phyloP scores from a whole-genome alignment of 2,329 filamentous ascomycete species.

The Chaetomiaceae sp. region DNA sequence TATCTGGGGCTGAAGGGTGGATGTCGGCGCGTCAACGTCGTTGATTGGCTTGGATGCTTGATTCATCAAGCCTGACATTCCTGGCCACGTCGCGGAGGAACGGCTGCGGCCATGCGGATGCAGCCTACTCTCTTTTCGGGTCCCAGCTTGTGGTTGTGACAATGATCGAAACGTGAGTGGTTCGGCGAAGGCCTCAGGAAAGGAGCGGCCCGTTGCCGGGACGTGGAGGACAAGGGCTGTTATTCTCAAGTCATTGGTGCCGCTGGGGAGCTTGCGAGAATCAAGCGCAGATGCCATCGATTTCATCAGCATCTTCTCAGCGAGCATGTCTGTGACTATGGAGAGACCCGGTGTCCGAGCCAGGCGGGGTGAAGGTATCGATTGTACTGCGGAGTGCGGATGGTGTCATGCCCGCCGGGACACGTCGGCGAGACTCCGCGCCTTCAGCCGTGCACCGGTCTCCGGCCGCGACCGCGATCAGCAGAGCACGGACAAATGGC shows the following conservation, averaged over 20 bases:
- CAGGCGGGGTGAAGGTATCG: too few species aligned
- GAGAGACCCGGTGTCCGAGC: too few species aligned
- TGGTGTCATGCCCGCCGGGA: too few species aligned
- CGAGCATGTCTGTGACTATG: too few species aligned
- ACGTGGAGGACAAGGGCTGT: background rate
- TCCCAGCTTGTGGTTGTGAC: background rate
- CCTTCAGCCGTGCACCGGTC: too few species aligned
- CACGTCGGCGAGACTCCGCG: too few species aligned
- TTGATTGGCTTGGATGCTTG: conserved; percentile 15
- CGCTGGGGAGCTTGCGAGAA: too few species aligned
- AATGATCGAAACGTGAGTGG: background rate
- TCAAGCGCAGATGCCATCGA: too few species aligned
- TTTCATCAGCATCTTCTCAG: too few species aligned
- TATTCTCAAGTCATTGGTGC: background rate
- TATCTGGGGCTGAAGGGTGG: conserved; percentile 2
- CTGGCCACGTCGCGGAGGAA: conserved; percentile 21
- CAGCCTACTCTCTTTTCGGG: conserved; percentile 8
- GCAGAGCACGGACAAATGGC: too few species aligned
- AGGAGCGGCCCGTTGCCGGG: background rate
- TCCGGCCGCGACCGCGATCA: too few species aligned
- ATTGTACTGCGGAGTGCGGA: too few species aligned
- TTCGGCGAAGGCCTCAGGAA: background rate
- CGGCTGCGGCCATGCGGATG: conserved; percentile 7
- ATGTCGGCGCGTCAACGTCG: conserved; percentile 6
- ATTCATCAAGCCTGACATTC: conserved; percentile 14